These are phyloP conservation scores for Viridothelium virens DNA, from an alignment of 495 filamentous ascomycete species.

Conservation along the genomic window DNA sequence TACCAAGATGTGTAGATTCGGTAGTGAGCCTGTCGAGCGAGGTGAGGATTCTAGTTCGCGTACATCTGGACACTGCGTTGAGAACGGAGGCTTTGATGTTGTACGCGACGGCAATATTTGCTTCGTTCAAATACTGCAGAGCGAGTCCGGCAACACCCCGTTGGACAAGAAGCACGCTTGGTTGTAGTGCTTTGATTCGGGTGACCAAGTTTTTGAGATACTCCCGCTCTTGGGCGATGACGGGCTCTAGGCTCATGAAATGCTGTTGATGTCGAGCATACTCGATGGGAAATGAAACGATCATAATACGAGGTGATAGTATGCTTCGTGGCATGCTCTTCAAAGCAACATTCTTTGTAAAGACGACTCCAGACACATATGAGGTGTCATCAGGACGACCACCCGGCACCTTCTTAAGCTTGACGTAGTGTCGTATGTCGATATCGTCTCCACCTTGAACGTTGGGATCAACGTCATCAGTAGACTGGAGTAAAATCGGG, in stretches of 20 bases:
- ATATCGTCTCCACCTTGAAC: constrained; percentile 85
- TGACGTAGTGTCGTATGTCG: constrained; percentile 97
- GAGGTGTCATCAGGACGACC: constrained; percentile 83
- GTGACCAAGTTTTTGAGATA: constrained; percentile 88
- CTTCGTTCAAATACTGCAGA: constrained; percentile 75
- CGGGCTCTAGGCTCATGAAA: constrained; percentile 96
- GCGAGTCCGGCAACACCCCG: constrained; percentile 87
- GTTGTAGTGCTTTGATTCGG: constrained; percentile 77
- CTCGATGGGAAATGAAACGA: constrained; percentile 91
- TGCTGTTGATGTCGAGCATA: constrained; percentile 92
- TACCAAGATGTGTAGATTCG: constrained; percentile 67
- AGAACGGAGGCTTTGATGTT: constrained; percentile 95
- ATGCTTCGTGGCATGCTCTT: constrained; percentile 93
- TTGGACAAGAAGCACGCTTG: constrained; percentile 78
- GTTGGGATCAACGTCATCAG: constrained; percentile 90
- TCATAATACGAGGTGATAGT: constrained; percentile 73
- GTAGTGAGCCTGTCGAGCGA: constrained; percentile 91
- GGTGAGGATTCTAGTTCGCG: constrained; percentile 82
- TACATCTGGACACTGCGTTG: constrained; percentile 85
- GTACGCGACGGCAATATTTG: constrained; percentile 83
- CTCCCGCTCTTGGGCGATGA: constrained; percentile 94
- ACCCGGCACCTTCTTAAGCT: constrained; percentile 91
- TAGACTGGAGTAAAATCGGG: constrained; percentile 83
- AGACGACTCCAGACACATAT: constrained; percentile 92
- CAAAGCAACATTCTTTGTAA: constrained; percentile 90